Evolutionary conservation across 2,329 filamentous ascomycete species (phyloP), one percentile per base, ranked within the genome.

Genomic region (Claviceps cyperi): DNA sequence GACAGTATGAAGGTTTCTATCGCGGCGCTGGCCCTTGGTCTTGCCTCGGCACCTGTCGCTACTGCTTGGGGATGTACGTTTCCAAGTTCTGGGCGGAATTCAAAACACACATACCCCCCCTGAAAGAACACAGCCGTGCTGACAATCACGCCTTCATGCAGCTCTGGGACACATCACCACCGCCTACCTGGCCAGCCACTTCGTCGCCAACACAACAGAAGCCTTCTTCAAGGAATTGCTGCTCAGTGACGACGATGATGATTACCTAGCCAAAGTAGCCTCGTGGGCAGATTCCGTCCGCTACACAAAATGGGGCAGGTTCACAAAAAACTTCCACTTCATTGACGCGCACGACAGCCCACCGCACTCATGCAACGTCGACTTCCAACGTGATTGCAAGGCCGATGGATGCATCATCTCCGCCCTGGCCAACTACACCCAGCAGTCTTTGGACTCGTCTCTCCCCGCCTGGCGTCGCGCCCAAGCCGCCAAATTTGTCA

Each of bases 271-370:
- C 46, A 71, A 71, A 51, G 74, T 83, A 3, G 80, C 81, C 3
- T 78, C 78, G 9, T 84, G 81, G 81, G 80, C 81, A 32, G 81
- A 84, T 65, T 79, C 72, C 39, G 72, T 81, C 62, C 73, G 80
- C 22, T 83, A 84, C 66, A 81, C 77, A 7, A 71, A 73, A 62
- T 80, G 76, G 68, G 80, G 78, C 14, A 69, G 70, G 38, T 84
- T 78, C 63, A 78, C 75, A 8, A 76, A 71, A 55, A 73, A 73
- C 36, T 82, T 81, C 63, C 81, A 84, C 69, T 84, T 79, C 66
- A 84, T 84, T 64, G 81, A 84, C 61, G 80, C 80, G 52, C 73
- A 81, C 58, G 81, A 84, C 64, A 63, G 66, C 56, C 81, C 81
- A 50, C 80, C 80, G 1, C 58, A 59, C 15, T 67, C 64, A 44